Percentiles rank a stretch among this genome's conserved stretches.
Evolutionary conservation across 164 flowering plant genomes (phyloP).

Genomic region (Platanus orientalis): DNA sequence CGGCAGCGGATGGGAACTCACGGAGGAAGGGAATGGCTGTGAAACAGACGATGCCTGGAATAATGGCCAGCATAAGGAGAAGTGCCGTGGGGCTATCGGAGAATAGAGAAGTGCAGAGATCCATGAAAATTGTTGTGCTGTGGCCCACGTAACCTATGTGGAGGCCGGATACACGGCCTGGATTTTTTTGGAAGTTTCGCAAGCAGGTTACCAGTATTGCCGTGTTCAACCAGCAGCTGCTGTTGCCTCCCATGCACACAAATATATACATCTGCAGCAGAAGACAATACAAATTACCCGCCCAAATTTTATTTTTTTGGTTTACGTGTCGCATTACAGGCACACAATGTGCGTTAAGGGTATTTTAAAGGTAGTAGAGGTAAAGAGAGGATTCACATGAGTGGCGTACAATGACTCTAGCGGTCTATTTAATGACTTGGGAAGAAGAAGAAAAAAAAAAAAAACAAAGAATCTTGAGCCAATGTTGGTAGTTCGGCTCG

Average conservation of each 20-base stretch:
- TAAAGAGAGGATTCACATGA: too few relatives aligned
- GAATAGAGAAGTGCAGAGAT: slow-evolving; percentile 63
- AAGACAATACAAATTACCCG: too few relatives aligned
- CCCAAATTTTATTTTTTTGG: too few relatives aligned
- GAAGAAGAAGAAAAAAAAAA: too few relatives aligned
- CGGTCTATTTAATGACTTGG: too few relatives aligned
- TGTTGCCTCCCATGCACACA: slow-evolving; percentile 90
- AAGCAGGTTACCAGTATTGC: slow-evolving; percentile 82
- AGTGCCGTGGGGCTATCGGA: slow-evolving; percentile 48
- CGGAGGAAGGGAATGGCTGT: slow-evolving; percentile 63
- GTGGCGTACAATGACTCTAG: too few relatives aligned
- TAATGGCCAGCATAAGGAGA: slow-evolving; percentile 57
- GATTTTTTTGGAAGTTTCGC: slow-evolving; percentile 65
- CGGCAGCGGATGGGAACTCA: slow-evolving; percentile 39
- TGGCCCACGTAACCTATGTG: slow-evolving; percentile 79
- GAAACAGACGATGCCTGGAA: slow-evolving; percentile 64
- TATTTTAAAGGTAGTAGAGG: too few relatives aligned
- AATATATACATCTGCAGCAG: slow-evolving; percentile 79
- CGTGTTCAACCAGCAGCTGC: slow-evolving; percentile 97
- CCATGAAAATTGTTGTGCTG: slow-evolving; percentile 89
- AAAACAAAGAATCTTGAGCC: too few relatives aligned
- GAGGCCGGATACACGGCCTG: slow-evolving; percentile 87
- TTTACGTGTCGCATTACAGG: too few relatives aligned
- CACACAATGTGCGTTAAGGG: too few relatives aligned
- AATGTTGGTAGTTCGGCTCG: too few relatives aligned